Conservation (phyloP, 306 rosid genomes). For the Luffa aegyptiaca region DNA sequence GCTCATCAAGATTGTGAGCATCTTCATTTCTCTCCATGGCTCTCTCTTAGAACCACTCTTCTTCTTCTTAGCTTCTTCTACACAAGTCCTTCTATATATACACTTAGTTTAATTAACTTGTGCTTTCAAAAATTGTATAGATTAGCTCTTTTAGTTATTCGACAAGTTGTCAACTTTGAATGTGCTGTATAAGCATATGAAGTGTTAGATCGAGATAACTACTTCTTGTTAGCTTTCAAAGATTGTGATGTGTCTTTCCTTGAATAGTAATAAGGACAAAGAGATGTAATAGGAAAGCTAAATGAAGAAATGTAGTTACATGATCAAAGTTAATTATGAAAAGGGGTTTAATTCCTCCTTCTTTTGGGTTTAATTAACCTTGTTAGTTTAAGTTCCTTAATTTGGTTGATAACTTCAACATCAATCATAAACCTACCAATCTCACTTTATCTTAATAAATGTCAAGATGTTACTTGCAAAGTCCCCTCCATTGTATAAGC, state of each 20-base stretch:
- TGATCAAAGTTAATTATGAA: too few species aligned
- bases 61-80: background rate
- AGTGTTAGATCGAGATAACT: background rate
- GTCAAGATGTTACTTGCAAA: too few species aligned
- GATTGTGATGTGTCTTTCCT: conserved; percentile 1
- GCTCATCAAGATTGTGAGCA: background rate
- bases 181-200: conserved; percentile 6
- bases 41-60: background rate
- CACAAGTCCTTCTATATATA: background rate
- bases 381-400: too few species aligned
- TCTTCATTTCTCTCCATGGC: conserved; percentile 8
- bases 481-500: too few species aligned
- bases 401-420: too few species aligned
- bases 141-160: background rate
- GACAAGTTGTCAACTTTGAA: background rate
- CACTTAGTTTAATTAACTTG: background rate
- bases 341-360: too few species aligned
- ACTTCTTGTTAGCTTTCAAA: background rate
- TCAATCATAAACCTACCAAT: too few species aligned
- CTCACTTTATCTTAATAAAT: background rate
- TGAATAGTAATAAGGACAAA: conserved; percentile 7
- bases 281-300: background rate
- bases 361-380: too few species aligned
- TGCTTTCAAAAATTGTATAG: background rate
- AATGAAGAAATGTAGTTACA: too few species aligned